Conservation (phyloP, 768 basidiomycete species). For the Xerocomellus intermedius region DNA sequence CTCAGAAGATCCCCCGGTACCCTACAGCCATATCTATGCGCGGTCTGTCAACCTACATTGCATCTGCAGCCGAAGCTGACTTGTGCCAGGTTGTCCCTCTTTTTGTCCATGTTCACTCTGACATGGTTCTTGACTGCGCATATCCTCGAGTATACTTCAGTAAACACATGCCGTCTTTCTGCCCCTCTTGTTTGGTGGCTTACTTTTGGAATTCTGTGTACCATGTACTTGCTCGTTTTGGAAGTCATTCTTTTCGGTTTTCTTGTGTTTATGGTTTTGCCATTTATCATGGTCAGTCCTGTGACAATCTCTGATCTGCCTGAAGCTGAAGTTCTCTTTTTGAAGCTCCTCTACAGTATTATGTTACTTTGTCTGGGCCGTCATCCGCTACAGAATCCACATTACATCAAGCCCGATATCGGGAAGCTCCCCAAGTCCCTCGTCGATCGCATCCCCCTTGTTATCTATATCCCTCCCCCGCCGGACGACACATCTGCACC, state of each 20-base stretch:
- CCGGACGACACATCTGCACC: constrained; percentile 45
- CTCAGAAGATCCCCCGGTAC: constrained; percentile 26
- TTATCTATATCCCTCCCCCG: constrained; percentile 82
- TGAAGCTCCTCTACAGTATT: constrained; percentile 73
- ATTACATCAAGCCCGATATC: constrained; percentile 74
- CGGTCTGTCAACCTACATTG: constrained; percentile 20
- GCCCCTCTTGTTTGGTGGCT: constrained; percentile 89
- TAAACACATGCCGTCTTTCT: constrained; percentile 66
- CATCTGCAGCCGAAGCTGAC: constrained; percentile 10
- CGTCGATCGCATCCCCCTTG: constrained; percentile 79
- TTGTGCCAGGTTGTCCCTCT: constrained; percentile 48
- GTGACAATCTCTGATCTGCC: neutral
- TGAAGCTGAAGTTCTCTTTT: constrained; percentile 6
- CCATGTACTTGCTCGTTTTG: constrained; percentile 72
- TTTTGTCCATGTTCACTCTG: constrained; percentile 69
- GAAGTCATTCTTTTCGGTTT: constrained; percentile 75
- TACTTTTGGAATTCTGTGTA: constrained; percentile 73
- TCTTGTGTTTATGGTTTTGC: constrained; percentile 75
- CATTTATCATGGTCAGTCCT: constrained; percentile 69
- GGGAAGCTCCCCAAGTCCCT: constrained; percentile 68
- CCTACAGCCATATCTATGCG: constrained; percentile 28
- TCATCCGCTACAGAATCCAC: constrained; percentile 73
- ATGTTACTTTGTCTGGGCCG: constrained; percentile 76
- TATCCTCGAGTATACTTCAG: constrained; percentile 73
- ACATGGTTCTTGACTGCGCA: constrained; percentile 84